Evolutionary conservation across 208 protist species (phyloP).

Genomic region (Naegleria fowleri): DNA sequence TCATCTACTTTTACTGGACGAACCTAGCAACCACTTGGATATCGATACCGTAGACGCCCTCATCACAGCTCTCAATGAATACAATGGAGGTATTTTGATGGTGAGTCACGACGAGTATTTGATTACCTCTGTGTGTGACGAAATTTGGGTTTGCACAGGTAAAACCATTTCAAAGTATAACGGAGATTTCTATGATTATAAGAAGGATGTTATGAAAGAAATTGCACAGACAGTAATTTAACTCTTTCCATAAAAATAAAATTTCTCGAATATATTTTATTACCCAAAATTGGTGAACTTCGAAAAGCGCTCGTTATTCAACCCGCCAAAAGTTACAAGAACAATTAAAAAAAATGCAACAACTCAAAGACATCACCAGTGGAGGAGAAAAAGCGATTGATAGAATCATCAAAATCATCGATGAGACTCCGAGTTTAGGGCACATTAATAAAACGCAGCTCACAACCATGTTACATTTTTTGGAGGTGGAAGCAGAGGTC

Average conservation of each 20-base stretch:
- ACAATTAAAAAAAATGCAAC: not conserved
- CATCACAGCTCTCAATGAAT: slow-evolving; percentile 76
- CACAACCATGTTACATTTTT: not conserved
- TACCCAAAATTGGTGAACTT: no score
- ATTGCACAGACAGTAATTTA: not conserved
- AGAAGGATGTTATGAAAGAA: slow-evolving; percentile 43
- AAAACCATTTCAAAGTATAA: slow-evolving; percentile 65
- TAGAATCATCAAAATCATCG: not conserved
- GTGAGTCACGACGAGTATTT: slow-evolving; percentile 87
- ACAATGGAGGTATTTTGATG: slow-evolving; percentile 76
- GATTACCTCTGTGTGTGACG: slow-evolving; percentile 77
- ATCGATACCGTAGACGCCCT: slow-evolving; percentile 85
- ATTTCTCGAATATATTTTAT: no score
- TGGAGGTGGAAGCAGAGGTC: not conserved
- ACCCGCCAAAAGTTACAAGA: not conserved
- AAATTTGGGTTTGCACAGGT: slow-evolving; percentile 74
- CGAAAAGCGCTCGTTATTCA: no score
- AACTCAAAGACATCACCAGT: not conserved
- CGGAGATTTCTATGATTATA: slow-evolving; percentile 76
- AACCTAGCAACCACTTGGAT: slow-evolving; percentile 91
- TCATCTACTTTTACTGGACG: slow-evolving; percentile 89
- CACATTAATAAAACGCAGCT: not conserved
- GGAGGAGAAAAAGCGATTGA: not conserved
- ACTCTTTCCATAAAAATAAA: no score
- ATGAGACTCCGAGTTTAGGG: not conserved